Percentiles rank a stretch among this genome's conserved stretches.
Conservation (phyloP, 192 early-diverging fungal species). For the Backusella australiensis region DNA sequence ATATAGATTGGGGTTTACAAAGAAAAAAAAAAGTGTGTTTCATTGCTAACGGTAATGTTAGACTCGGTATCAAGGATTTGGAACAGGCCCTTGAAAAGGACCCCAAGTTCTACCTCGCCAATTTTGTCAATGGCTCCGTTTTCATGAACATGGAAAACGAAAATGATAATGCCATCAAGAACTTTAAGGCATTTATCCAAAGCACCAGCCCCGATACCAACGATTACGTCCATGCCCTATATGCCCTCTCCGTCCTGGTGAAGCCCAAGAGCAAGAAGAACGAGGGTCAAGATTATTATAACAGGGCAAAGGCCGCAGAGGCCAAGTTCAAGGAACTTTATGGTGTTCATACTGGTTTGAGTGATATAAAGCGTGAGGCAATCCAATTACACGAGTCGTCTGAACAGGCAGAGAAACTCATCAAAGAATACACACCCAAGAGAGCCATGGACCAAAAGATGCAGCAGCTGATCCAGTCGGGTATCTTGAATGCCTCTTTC, state of each 20-base stretch:
- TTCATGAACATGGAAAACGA: constrained; percentile 41
- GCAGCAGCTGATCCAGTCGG: constrained; percentile 36
- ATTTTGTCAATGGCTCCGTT: constrained; percentile 35
- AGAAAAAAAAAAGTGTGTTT: background rate
- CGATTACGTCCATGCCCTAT: constrained; percentile 51
- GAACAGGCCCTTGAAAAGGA: constrained; percentile 21
- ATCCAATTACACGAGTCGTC: constrained; percentile 37
- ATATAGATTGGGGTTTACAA: background rate
- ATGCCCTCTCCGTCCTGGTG: constrained; percentile 44
- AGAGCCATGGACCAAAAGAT: constrained; percentile 29
- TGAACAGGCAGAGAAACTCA: constrained; percentile 27
- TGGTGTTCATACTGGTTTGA: constrained; percentile 44
- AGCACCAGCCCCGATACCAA: constrained; percentile 51
- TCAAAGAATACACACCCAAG: constrained; percentile 11
- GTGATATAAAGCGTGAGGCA: constrained; percentile 51
- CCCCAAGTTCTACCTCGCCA: constrained; percentile 29
- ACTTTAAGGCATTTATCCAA: constrained; percentile 50
- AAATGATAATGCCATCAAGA: constrained; percentile 41
- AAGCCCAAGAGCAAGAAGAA: constrained; percentile 40
- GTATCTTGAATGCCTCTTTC: constrained; percentile 42
- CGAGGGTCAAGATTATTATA: constrained; percentile 46
- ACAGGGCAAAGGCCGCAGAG: constrained; percentile 52
- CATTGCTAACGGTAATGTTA: background rate
- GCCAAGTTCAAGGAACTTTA: constrained; percentile 52
- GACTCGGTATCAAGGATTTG: constrained; percentile 34